Conservation (phyloP, 768 basidiomycete species). For the Cystoderma amianthinum region DNA sequence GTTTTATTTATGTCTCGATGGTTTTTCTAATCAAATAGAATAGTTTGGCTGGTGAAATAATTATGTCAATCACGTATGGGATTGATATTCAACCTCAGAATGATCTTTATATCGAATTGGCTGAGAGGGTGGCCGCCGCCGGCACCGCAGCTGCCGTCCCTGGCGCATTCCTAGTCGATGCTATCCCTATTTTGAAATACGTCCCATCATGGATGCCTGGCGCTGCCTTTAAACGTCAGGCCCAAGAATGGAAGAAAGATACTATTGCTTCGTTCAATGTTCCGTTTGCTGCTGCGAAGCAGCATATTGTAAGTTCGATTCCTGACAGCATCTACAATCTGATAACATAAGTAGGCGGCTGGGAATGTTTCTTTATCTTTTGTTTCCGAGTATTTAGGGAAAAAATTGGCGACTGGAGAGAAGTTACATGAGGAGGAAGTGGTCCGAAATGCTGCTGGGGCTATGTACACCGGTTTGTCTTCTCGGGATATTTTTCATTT, state of each 20-base stretch:
- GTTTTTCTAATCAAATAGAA: not conserved
- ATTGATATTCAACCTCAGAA: constrained; percentile 22
- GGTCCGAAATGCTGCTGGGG: constrained; percentile 15
- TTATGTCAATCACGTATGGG: constrained; percentile 30
- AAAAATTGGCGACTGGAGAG: constrained; percentile 7
- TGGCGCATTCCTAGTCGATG: constrained; percentile 33
- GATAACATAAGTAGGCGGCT: not conserved
- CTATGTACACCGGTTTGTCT: constrained; percentile 18
- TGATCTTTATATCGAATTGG: constrained; percentile 31
- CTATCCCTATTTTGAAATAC: constrained; percentile 21
- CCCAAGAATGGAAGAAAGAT: constrained; percentile 26
- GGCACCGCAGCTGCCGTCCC: constrained; percentile 21
- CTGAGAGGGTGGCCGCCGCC: constrained; percentile 22
- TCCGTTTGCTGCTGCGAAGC: not conserved
- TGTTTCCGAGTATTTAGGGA: constrained; percentile 10
- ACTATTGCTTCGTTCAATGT: not conserved
- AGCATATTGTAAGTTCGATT: not conserved
- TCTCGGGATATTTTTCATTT: not conserved
- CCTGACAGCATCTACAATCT: not conserved
- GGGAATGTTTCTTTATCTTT: constrained; percentile 9
- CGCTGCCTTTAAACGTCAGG: constrained; percentile 43
- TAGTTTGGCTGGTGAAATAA: not conserved
- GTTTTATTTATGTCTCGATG: not conserved
- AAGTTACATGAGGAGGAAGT: constrained; percentile 9
- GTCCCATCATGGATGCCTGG: constrained; percentile 53